Evolutionary conservation across 2,329 filamentous ascomycete genomes (phyloP), one percentile per base, ranked within the genome.

Genomic region (Colletotrichum cereale): DNA sequence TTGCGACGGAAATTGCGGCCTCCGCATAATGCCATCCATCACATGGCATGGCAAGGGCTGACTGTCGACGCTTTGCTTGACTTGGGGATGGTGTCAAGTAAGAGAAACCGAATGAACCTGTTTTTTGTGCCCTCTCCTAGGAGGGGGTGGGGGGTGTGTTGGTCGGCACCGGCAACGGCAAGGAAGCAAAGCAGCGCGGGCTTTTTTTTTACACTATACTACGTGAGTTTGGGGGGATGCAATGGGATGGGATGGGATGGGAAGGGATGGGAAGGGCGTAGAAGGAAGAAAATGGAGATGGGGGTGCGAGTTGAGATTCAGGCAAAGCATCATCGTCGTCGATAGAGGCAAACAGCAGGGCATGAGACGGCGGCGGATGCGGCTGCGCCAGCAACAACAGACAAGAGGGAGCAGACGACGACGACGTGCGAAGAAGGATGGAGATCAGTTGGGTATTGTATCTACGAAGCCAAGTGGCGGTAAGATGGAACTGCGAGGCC

Each of bases 381-480:
- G 57, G 42, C 42, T 47, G 21, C 42, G 21, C 42, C 63, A 40
- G 42, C 34, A 29, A 14, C 24, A 18, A 29, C 2, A 29, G 24
- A 21, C n/a, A 29, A 11, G 21, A 24, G 21, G 29, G 21, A 21
- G 47, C 6, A 16, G 47, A 16, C n/a, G 50, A 36, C 44, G 48
- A 53, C 68, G 68, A 71, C 68, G 68, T 71, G 68, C 68, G 68
- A 71, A 71, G 68, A 71, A 58, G 58, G 58, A 68, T 60, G 64
- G 68, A 68, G 68, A 58, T 40, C 29, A 38, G 42, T 29, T 40
- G 58, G 21, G 57, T 5, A 38, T 62, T 68, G 68, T 71, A 67
- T 68, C 65, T 62, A 36, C 31, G 52, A 52, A 53, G 68, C 65
- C 44, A 52, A 16, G 44, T 47, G 68, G 64, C 68, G 64, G 68